Evolutionary conservation across 306 rosid species (phyloP), one percentile per base, ranked within the genome.

Genomic region (Herpetospermum pedunculosum): DNA sequence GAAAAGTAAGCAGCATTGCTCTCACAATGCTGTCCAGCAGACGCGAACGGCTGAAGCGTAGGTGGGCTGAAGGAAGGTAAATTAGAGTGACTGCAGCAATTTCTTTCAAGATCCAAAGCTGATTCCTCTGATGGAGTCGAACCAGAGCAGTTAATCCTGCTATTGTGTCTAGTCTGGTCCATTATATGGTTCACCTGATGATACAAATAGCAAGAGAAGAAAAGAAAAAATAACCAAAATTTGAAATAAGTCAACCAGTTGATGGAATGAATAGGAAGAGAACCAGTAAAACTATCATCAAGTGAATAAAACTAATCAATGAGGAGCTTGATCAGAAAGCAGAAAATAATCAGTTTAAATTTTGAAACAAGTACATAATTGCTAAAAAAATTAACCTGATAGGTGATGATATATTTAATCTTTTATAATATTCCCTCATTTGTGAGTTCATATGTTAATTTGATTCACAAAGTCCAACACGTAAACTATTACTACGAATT

Each of bases 11-110:
- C 97, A 73, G 99, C 96, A 77, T 77, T 91, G 79, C 87, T 88
- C 84, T 91, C 99, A 62, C 96, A 84, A 76, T 91, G 99, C 82
- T 94, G 99, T 73, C 99, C 99, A 65, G 97, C 92, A 15, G 97
- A 94, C 37, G 96, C 97, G 82, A 83, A 91, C 34, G 97, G 97
- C 77, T 91, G 99, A 32, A 94, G 94, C 0, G 90, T 78, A 21
- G 95, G 97, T 8, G 95, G 90, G 77, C 97, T 94, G 57, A 89
- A 77, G 7, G 98, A 90, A 79, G 98, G 94, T 72, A 93, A 70
- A 86, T 89, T 89, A 80, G 97, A 94, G 86, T 91, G 92, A 81
- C 92, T 84, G 75, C 85, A 94, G 80, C 92, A 84, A 77, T 88
- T 89, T 77, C 96, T 91, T 84, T 91, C 98, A 58, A 89, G 97